Evolutionary conservation across 441 rosid species (phyloP), one percentile per base, ranked within the genome.

Genomic region (Syzygium syzygioides): DNA sequence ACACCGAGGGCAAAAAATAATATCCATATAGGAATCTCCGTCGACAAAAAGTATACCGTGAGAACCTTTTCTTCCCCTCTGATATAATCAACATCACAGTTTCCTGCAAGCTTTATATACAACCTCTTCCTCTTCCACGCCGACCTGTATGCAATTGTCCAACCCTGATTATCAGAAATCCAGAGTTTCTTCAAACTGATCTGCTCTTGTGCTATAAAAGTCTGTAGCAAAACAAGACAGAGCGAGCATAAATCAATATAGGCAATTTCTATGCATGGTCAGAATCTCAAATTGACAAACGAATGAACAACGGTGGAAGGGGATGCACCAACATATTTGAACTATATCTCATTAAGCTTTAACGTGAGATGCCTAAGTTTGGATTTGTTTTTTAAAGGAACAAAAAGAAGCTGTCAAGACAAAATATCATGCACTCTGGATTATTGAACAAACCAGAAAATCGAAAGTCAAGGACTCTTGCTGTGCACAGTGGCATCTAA

Each of bases 171-270:
- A 88, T 90, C 94, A 52, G 95, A 93, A 87, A 97, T 88, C 99
- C 99, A 98, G n/a, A 97, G 95, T 90, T 96, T 96, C 93, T 93
- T 97, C 91, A 91, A 56, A 90, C 97, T 97, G 79, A 91, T 90
- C 90, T 96, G 98, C 89, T 98, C 99, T 92, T 98, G 99, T n/a
- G 99, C 98, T 86, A 97, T 92, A 90, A 97, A 95, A 55, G 93
- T 94, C 98, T 98, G 93, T 87, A 89, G 86, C 7, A 85, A 28
- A 86, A 76, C 55, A 90, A 53, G 85, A 68, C 79, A 91, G 79
- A 76, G 26, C 84, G 55, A 90, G 68, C 90, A 89, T 20, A 62
- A 85, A 90, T 64, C 87, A 76, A n/a, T 25, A 23, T 23, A 76
- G 41, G 52, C n/a, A 76, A 41, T 76, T 76, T 76, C 83, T 41